phyloP scores from a whole-genome alignment of 306 rosid genomes.

The Castanopsis chinensis region DNA sequence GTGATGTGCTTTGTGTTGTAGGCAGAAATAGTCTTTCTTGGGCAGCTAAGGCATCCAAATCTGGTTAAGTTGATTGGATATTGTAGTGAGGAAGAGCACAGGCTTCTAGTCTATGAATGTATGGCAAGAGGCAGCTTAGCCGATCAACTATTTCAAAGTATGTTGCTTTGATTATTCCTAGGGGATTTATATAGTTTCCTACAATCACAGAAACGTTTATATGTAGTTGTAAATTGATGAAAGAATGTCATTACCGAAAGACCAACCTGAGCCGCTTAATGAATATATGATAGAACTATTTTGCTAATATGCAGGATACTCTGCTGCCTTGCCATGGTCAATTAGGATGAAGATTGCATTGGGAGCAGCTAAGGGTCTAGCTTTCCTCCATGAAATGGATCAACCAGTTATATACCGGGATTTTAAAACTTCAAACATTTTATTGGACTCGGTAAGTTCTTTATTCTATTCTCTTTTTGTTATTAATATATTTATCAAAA shows the following conservation, averaged over 20 bases:
- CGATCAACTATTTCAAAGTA: conserved; percentile 68
- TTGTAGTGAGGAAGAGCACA: conserved; percentile 68
- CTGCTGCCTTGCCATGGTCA: conserved; percentile 73
- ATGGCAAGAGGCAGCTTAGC: conserved; percentile 79
- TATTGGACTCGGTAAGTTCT: conserved; percentile 64
- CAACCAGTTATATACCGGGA: conserved; percentile 84
- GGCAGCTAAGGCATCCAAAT: conserved; percentile 75
- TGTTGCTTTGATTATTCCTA: conserved; percentile 19
- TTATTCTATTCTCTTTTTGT: neutral
- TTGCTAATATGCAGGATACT: conserved; percentile 43
- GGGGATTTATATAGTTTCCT: no score
- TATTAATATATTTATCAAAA: neutral
- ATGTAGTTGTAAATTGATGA: no score
- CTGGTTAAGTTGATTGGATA: conserved; percentile 80
- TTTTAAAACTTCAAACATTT: conserved; percentile 77
- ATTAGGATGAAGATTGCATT: conserved; percentile 70
- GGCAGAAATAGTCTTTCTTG: conserved; percentile 82
- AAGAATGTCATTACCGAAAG: no score
- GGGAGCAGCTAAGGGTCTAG: conserved; percentile 77
- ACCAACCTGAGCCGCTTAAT: no score
- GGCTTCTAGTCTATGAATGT: conserved; percentile 76
- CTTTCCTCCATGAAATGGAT: conserved; percentile 75
- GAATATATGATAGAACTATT: no score
- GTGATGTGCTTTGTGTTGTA: conserved; percentile 18
- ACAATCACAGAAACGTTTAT: no score